phyloP scores from a whole-genome alignment of 1,284 basidiomycete genomes.

The Mycosarcoma maydis region DNA sequence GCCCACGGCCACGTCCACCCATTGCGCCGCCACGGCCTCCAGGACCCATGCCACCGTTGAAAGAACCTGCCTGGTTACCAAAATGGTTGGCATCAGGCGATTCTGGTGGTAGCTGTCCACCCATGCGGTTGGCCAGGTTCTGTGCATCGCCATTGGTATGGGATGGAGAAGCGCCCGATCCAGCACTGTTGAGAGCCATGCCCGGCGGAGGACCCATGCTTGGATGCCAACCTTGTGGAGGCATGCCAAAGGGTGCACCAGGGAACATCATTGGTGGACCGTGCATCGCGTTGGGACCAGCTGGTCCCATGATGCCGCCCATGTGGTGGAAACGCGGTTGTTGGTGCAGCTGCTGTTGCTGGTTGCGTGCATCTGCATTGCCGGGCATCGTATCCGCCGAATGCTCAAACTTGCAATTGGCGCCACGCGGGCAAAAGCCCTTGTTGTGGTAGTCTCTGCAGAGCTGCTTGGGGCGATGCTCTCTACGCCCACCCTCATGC shows the following conservation, averaged over 20 bases:
- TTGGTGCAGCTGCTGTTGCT: slow-evolving; percentile 15
- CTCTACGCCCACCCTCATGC: slow-evolving; percentile 15
- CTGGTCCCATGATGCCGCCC: slow-evolving; percentile 37
- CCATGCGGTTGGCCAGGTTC: slow-evolving; percentile 34
- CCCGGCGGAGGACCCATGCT: slow-evolving; percentile 37
- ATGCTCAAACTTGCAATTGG: slow-evolving; percentile 90
- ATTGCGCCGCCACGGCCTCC: slow-evolving; percentile 66
- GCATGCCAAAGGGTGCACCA: slow-evolving; percentile 42
- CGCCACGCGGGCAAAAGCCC: slow-evolving; percentile 86
- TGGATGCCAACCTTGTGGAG: slow-evolving; percentile 41
- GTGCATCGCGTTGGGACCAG: slow-evolving; percentile 35
- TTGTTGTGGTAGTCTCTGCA: slow-evolving; percentile 64
- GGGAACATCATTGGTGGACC: slow-evolving; percentile 47
- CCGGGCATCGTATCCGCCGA: slow-evolving; percentile 45
- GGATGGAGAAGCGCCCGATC: slow-evolving; percentile 6
- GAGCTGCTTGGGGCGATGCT: slow-evolving; percentile 43
- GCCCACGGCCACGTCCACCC: slow-evolving; percentile 69
- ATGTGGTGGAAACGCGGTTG: slow-evolving; percentile 32
- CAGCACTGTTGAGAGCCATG: slow-evolving; percentile 17
- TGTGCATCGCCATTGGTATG: slow-evolving; percentile 31
- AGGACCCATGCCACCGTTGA: slow-evolving; percentile 19
- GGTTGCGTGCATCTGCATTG: slow-evolving; percentile 20
- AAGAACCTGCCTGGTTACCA: slow-evolving; percentile 9
- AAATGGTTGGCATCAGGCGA: slow-evolving; percentile 9
- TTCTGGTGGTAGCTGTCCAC: slow-evolving; percentile 26